Percentiles rank a stretch among this genome's conserved stretches.
Conservation (phyloP, 495 filamentous ascomycete genomes). For the Schizothecium vesticola region DNA sequence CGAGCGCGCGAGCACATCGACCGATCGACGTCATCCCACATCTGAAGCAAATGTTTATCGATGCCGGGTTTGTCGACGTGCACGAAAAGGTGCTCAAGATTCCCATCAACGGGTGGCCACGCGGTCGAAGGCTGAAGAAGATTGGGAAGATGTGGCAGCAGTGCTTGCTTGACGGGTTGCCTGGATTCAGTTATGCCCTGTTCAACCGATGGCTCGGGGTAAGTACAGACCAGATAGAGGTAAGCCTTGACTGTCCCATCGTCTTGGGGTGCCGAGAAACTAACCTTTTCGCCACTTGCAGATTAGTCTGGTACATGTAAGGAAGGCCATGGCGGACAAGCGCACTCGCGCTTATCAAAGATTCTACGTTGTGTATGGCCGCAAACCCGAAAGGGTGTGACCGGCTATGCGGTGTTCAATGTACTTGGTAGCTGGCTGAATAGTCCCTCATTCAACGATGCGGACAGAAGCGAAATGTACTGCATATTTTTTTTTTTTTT, state of each 20-base stretch:
- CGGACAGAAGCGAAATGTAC: neutral
- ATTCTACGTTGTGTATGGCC: neutral
- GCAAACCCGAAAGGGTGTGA: neutral
- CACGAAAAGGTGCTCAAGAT: conserved; percentile 9
- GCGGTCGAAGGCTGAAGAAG: neutral
- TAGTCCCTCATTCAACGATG: too few species aligned
- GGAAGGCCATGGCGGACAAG: neutral
- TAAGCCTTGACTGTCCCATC: too few species aligned
- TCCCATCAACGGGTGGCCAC: conserved; percentile 1
- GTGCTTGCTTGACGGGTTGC: neutral
- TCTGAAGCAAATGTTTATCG: conserved; percentile 5
- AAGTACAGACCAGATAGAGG: neutral
- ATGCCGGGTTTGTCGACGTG: conserved; percentile 9
- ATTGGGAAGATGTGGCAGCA: conserved; percentile 5
- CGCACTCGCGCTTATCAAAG: neutral
- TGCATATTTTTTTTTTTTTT: too few species aligned
- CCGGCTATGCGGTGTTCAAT: too few species aligned
- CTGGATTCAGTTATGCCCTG: conserved; percentile 5
- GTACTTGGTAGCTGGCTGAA: too few species aligned
- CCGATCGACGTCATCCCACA: neutral
- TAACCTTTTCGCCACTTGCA: too few species aligned
- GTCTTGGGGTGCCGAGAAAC: too few species aligned
- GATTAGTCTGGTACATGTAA: neutral
- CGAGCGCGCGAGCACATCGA: neutral
- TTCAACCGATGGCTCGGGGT: neutral